Evolutionary conservation across 495 filamentous ascomycete species (phyloP).

Genomic region (Xylaria curta): DNA sequence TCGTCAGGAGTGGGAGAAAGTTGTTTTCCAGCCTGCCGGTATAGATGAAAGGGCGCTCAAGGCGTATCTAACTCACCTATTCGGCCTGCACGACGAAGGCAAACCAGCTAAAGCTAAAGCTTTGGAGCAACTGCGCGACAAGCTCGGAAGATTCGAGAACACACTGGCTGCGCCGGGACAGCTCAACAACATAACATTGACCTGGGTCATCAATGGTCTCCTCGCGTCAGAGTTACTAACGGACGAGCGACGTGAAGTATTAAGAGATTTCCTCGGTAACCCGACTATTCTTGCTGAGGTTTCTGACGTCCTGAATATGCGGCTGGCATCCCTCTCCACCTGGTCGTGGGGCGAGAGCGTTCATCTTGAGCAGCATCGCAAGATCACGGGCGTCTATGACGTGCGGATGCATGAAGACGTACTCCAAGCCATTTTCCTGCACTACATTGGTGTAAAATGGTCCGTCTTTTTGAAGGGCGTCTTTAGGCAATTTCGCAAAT

Average conservation of each 20-base stretch:
- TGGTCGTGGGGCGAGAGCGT: slow-evolving; percentile 68
- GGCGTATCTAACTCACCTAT: slow-evolving; percentile 60
- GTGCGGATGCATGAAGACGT: slow-evolving; percentile 73
- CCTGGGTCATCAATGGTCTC: slow-evolving; percentile 61
- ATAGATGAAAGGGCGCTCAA: slow-evolving; percentile 55
- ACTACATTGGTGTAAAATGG: slow-evolving; percentile 69
- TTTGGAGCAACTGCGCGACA: slow-evolving; percentile 51
- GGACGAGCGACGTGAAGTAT: slow-evolving; percentile 62
- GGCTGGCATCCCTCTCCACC: slow-evolving; percentile 60
- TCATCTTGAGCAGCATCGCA: slow-evolving; percentile 64
- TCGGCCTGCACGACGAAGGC: slow-evolving; percentile 47
- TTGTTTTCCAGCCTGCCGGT: slow-evolving; percentile 60
- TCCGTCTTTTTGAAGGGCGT: slow-evolving; percentile 59
- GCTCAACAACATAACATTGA: slow-evolving; percentile 50
- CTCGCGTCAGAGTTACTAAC: slow-evolving; percentile 62
- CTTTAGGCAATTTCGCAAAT: slow-evolving; percentile 52
- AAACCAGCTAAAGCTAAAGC: slow-evolving; percentile 43
- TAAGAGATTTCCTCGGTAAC: slow-evolving; percentile 67
- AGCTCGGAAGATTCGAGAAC: slow-evolving; percentile 53
- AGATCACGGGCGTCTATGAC: slow-evolving; percentile 66
- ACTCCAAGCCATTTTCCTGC: slow-evolving; percentile 68
- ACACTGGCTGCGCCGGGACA: slow-evolving; percentile 44
- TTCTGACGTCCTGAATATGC: slow-evolving; percentile 72
- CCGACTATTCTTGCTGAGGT: slow-evolving; percentile 64
- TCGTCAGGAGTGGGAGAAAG: slow-evolving; percentile 59